Percentiles rank a stretch among this genome's conserved stretches.
Evolutionary conservation across 495 filamentous ascomycete species (phyloP).

Genomic region (Aspergillus homomorphus): DNA sequence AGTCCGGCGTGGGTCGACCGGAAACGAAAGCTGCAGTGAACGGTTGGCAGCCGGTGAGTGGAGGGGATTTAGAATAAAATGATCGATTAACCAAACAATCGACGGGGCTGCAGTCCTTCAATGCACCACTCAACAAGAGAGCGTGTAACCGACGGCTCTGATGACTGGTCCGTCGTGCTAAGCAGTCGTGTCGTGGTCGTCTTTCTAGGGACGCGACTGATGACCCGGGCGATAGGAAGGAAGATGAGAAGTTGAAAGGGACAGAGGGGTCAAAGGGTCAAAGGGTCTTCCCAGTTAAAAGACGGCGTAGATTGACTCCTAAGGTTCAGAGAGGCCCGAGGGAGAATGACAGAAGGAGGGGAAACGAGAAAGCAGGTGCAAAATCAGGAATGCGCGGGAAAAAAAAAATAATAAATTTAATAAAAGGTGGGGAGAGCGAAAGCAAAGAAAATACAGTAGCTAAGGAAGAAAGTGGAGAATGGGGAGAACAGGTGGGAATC

Average conservation of each 20-base stretch:
- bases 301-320: background rate
- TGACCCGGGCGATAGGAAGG: background rate
- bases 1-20: slow-evolving; percentile 11
- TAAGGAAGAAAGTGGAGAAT: background rate
- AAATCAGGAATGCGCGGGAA: background rate
- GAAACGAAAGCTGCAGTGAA: slow-evolving; percentile 20
- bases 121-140: slow-evolving; percentile 8
- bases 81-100: slow-evolving; percentile 4
- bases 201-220: background rate
- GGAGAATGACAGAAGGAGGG: background rate
- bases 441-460: background rate
- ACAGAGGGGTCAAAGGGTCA: background rate
- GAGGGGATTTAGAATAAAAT: slow-evolving; percentile 17
- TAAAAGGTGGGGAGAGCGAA: background rate
- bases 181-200: background rate
- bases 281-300: background rate
- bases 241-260: background rate
- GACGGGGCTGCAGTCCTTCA: slow-evolving; percentile 18
- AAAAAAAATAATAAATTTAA: too few relatives aligned
- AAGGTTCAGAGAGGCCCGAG: background rate
- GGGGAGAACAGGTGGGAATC: background rate
- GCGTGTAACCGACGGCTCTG: slow-evolving; percentile 22
- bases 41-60: slow-evolving; percentile 27
- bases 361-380: background rate
- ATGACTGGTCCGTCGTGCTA: background rate